Base-by-base conservation (phyloP, 805 yeast genomes). In the Saccharomycopsis javanensis region DNA sequence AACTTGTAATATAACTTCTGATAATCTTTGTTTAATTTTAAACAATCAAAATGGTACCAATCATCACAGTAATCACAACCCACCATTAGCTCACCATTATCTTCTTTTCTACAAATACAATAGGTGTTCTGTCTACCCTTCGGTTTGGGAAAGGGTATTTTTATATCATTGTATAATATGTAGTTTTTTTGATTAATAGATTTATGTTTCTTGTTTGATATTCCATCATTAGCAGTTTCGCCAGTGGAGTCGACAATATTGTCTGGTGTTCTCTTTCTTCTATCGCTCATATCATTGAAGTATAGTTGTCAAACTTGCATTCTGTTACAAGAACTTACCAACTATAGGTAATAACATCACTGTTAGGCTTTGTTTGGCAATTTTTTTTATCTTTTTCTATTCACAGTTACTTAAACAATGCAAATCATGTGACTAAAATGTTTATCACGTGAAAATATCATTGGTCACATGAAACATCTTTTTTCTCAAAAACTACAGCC, bases 41-140 rank as follows among this genome's bases (percentile, higher is more conserved):
- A 79, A 67, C 97, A 91, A 51, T 71, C 72, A 69, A 90, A 88
- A 69, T 91, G 97, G 66, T 78, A 91, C 97, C 97, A 91, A 58
- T 88, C 96, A 65, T 89, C 96, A 70, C 97, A 91, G 5, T 88
- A 91, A 67, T 90, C 97, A 67, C 97, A 90, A 0, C 86, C 88
- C n/a, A 91, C 86, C 97, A 91, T 91, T 67, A 90, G 71, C 58
- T 81, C 83, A 1, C 91, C 94, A 59, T 78, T 75, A 64, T 91
- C 97, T 0, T 89, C 85, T 60, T 77, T 78, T 38, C 94, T 76
- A 67, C 97, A 90, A 0, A 83, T 70, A 67, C 97, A 90, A 64
- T 76, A 89, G 10, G 27, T 25, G 30, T 51, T 55, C 27, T 18
- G 42, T 27, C 51, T 50, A n/a, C 46, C 25, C 27, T n/a, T 28